Conservation (phyloP, 495 filamentous ascomycete genomes). For the Penicillium pancosmium region DNA sequence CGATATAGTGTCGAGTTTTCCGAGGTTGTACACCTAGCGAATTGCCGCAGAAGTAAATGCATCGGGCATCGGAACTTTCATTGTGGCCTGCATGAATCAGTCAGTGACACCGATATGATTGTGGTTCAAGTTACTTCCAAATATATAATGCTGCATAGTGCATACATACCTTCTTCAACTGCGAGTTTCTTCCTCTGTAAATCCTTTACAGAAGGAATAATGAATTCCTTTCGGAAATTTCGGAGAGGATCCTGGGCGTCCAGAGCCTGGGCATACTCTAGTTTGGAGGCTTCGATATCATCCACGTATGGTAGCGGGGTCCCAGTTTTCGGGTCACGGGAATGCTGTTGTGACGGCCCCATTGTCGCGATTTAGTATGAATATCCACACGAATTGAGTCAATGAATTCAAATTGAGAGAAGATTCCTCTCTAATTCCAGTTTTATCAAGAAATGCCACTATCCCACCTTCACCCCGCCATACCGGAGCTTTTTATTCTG, state of each 20-base stretch:
- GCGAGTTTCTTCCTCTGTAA: slow-evolving; percentile 67
- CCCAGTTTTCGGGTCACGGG: slow-evolving; percentile 31
- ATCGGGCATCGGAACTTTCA: slow-evolving; percentile 44
- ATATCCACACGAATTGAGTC: too few species aligned
- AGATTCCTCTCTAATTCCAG: neutral
- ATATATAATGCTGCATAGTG: neutral
- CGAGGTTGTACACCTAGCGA: slow-evolving; percentile 90
- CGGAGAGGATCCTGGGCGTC: slow-evolving; percentile 72
- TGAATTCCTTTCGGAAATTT: slow-evolving; percentile 73
- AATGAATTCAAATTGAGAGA: neutral
- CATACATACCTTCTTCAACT: slow-evolving; percentile 36
- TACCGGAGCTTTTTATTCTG: slow-evolving; percentile 31
- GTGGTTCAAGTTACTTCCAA: too few species aligned
- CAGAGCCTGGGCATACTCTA: slow-evolving; percentile 62
- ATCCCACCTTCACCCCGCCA: slow-evolving; percentile 15
- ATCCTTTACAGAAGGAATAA: slow-evolving; percentile 79
- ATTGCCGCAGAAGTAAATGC: slow-evolving; percentile 95
- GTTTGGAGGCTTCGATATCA: slow-evolving; percentile 42
- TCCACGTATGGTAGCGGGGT: slow-evolving; percentile 40
- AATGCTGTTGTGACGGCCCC: slow-evolving; percentile 33
- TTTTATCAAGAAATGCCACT: neutral
- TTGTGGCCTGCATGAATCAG: slow-evolving; percentile 28
- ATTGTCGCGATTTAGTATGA: neutral
- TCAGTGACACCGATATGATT: neutral
- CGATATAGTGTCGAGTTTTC: slow-evolving; percentile 67